Evolutionary conservation across 1,284 basidiomycete genomes (phyloP).

Genomic region (Sporisorium exsertum): DNA sequence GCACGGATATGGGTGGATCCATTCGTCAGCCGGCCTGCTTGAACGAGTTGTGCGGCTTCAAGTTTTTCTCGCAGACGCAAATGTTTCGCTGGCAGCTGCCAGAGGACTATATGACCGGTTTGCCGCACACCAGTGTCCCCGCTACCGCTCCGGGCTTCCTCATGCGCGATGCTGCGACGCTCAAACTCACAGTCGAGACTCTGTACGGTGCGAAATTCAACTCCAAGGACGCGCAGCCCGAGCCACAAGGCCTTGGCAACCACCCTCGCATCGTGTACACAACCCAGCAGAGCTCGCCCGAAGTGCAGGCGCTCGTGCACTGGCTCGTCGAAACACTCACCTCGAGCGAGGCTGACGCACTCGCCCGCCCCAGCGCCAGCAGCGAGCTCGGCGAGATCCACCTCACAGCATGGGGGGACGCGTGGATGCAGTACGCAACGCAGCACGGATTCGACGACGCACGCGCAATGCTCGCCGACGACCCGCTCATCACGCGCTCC

Average conservation of each 20-base stretch:
- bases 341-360: background rate
- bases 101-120: conserved; percentile 36
- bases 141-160: conserved; percentile 42
- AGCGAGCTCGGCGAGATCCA: conserved; percentile 19
- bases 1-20: conserved; percentile 57
- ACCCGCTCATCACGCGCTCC: conserved; percentile 34
- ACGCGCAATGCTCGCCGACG: conserved; percentile 32
- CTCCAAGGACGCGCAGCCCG: background rate
- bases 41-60: conserved; percentile 35
- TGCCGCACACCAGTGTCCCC: conserved; percentile 36
- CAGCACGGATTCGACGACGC: conserved; percentile 35
- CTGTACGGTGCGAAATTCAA: conserved; percentile 3
- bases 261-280: conserved; percentile 26
- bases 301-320: conserved; percentile 10
- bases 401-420: conserved; percentile 11
- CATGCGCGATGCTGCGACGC: conserved; percentile 1
- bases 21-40: conserved; percentile 54
- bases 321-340: conserved; percentile 2
- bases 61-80: conserved; percentile 11
- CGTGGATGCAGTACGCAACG: conserved; percentile 31
- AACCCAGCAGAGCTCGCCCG: conserved; percentile 23
- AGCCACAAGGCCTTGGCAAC: conserved; percentile 9
- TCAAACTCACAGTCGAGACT: background rate
- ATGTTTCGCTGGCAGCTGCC: conserved; percentile 27
- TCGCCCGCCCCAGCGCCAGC: background rate